phyloP scores from a whole-genome alignment of 768 basidiomycete genomes.

The Baorangia bicolor region DNA sequence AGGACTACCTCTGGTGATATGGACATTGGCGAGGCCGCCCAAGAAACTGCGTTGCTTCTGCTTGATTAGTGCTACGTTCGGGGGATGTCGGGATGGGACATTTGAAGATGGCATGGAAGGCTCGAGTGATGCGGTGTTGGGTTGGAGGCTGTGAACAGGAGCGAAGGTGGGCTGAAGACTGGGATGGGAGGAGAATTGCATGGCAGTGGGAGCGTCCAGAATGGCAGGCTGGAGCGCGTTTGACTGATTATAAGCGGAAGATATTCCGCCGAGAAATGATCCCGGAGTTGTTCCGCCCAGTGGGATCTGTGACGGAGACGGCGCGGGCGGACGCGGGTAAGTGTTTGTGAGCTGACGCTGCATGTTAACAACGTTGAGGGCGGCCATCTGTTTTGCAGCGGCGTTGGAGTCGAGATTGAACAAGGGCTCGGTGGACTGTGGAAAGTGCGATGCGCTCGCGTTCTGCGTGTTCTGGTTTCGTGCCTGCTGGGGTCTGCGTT shows the following conservation, averaged over 20 bases:
- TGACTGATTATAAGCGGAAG: slow-evolving; percentile 31
- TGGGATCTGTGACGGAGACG: slow-evolving; percentile 32
- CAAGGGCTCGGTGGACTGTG: slow-evolving; percentile 35
- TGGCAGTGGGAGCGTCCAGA: slow-evolving; percentile 38
- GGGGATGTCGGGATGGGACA: slow-evolving; percentile 37
- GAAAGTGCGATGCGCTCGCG: slow-evolving; percentile 14
- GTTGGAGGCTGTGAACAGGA: slow-evolving; percentile 34
- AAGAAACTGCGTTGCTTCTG: slow-evolving; percentile 63
- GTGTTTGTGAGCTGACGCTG: slow-evolving; percentile 52
- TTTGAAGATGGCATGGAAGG: slow-evolving; percentile 41
- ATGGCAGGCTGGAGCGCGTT: slow-evolving; percentile 39
- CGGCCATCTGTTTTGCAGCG: slow-evolving; percentile 80
- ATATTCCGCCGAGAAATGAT: slow-evolving; percentile 63
- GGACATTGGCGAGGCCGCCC: slow-evolving; percentile 55
- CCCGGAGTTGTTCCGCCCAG: slow-evolving; percentile 64
- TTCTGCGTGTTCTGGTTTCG: slow-evolving; percentile 25
- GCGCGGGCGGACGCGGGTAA: slow-evolving; percentile 47
- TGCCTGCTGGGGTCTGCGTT: slow-evolving; percentile 42
- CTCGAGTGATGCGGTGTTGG: slow-evolving; percentile 44
- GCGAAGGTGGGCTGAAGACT: slow-evolving; percentile 47
- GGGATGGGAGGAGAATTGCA: slow-evolving; percentile 45
- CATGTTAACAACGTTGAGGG: slow-evolving; percentile 58
- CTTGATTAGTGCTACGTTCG: slow-evolving; percentile 39
- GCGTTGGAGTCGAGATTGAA: slow-evolving; percentile 64
- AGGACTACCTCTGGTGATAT: slow-evolving; percentile 57